Evolutionary conservation across 192 early-diverging fungal genomes (phyloP).

Genomic region (Coemansia erecta): DNA sequence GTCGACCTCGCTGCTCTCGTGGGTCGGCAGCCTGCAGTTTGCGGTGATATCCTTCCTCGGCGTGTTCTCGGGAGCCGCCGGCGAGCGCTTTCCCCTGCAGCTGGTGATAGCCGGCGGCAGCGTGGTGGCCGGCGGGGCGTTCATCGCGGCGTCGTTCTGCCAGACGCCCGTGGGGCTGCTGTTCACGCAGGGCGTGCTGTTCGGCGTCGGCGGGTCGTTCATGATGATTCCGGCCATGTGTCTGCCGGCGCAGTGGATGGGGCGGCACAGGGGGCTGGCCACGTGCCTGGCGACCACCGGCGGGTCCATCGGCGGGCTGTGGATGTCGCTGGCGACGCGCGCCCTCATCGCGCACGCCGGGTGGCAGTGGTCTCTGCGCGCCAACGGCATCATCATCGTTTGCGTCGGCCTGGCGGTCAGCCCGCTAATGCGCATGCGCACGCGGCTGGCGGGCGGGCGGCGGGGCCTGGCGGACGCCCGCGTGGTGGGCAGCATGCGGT

Average conservation of each 20-base stretch:
- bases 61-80: constrained; percentile 16
- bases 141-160: constrained; percentile 29
- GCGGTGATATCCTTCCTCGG: constrained; percentile 25
- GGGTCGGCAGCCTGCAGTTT: constrained; percentile 46
- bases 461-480: constrained; percentile 20
- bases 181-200: constrained; percentile 71
- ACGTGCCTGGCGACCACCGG: constrained; percentile 71
- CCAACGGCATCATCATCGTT: constrained; percentile 56
- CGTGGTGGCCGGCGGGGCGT: constrained; percentile 10
- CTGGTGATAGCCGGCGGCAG: constrained; percentile 37
- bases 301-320: constrained; percentile 70
- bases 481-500: constrained; percentile 12
- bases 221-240: constrained; percentile 63
- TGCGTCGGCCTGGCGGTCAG: constrained; percentile 7
- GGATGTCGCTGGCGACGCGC: constrained; percentile 58
- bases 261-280: constrained; percentile 62
- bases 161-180: constrained; percentile 58
- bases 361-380: constrained; percentile 65
- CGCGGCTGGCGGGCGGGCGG: constrained; percentile 4
- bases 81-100: constrained; percentile 20
- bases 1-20: constrained; percentile 24
- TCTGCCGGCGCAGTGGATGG: constrained; percentile 71
- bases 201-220: constrained; percentile 64
- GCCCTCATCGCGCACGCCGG: constrained; percentile 57
- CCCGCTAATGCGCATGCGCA: constrained; percentile 29